A percentile compares a stretch with the other conserved stretches of the same genome.
These are phyloP conservation scores for Thuja plicata DNA, from an alignment of 83 land plant species.

Conservation along the genomic window DNA sequence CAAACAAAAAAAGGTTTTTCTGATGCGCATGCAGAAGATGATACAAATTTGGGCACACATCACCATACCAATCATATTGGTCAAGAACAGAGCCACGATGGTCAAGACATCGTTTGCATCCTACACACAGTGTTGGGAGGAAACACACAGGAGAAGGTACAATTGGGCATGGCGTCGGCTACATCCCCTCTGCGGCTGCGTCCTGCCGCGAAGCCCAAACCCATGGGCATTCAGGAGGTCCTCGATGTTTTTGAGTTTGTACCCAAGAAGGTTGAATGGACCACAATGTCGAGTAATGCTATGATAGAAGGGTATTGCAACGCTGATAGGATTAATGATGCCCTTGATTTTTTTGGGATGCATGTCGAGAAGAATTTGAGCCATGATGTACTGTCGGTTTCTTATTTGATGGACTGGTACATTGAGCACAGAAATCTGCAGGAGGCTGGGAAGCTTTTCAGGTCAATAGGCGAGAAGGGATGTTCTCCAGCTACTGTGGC, in stretches of 20 bases:
- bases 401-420: conserved; percentile 54
- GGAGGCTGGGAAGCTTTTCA: conserved; percentile 51
- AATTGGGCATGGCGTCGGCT: no score
- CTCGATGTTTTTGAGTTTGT: conserved; percentile 36
- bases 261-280: conserved; percentile 43
- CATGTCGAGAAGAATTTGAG: conserved; percentile 44
- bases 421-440: conserved; percentile 36
- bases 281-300: conserved; percentile 50
- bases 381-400: conserved; percentile 52
- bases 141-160: no score
- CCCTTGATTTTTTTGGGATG: conserved; percentile 55
- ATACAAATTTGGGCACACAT: no score
- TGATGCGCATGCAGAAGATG: no score
- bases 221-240: conserved; percentile 53
- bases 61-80: no score
- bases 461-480: not conserved
- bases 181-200: no score
- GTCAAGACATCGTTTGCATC: no score
- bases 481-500: conserved; percentile 12
- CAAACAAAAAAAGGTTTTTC: no score
- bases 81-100: no score
- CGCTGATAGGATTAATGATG: conserved; percentile 40
- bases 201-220: no score
- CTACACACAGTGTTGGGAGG: no score
- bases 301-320: conserved; percentile 44